Conservation (phyloP, 176 grass and related monocot genomes). For the Secale cereale region DNA sequence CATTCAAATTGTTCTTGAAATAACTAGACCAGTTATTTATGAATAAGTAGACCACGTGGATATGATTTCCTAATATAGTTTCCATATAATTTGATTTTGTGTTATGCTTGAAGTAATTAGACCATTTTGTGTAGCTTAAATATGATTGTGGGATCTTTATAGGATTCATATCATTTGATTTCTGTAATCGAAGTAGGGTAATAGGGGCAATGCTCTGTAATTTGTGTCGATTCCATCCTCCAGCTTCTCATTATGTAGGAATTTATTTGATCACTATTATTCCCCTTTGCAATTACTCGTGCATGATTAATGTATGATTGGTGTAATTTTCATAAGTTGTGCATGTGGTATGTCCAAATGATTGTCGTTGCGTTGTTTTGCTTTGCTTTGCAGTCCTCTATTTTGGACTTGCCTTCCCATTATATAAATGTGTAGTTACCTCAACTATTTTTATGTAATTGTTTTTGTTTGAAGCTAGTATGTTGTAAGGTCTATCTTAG, state of each 20-base stretch:
- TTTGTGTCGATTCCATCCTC: background rate
- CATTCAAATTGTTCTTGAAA: too few species aligned
- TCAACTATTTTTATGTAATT: too few species aligned
- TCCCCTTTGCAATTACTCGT: background rate
- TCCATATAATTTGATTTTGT: background rate
- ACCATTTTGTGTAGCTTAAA: too few species aligned
- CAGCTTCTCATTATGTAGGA: background rate
- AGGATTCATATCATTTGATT: background rate
- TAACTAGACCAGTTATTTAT: too few species aligned
- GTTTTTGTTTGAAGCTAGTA: too few species aligned
- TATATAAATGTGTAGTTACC: background rate
- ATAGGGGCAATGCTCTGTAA: background rate
- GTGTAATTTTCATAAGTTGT: background rate
- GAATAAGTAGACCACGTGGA: too few species aligned
- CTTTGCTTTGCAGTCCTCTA: background rate
- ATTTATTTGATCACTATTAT: background rate
- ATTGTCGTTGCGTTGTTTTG: background rate
- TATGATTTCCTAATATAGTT: background rate
- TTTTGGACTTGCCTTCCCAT: background rate
- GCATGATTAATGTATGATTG: background rate
- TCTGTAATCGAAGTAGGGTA: background rate
- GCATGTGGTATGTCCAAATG: background rate
- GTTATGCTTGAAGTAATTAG: background rate
- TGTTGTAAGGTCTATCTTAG: background rate
- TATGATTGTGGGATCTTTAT: background rate